Evolutionary conservation across 2,329 filamentous ascomycete genomes (phyloP), one percentile per base, ranked within the genome.

Genomic region (Talaromyces sp.): DNA sequence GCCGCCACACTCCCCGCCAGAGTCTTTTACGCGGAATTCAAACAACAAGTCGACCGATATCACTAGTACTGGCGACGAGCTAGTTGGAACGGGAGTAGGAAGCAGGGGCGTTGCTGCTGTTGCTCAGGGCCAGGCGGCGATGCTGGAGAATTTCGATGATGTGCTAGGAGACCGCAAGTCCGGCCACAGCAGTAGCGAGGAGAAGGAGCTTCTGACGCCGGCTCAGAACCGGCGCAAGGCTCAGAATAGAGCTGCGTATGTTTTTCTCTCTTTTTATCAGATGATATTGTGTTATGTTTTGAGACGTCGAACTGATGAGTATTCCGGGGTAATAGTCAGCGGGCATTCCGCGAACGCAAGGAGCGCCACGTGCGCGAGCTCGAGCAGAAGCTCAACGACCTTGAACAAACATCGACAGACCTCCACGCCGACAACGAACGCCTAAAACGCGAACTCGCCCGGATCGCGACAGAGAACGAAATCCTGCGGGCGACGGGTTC

Each of bases 261-360:
- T 77, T 54, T 17, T 27, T 29, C 52, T 46, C 12, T 56, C 27
- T n/a, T n/a, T n/a, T n/a, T n/a, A n/a, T n/a, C n/a, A n/a, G n/a
- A n/a, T n/a, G n/a, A n/a, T n/a, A n/a, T n/a, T n/a, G n/a, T n/a
- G n/a, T n/a, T 26, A 26, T 26, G n/a, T 26, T 26, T 26, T 56
- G 27, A 56, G 11, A 1, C 14, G 21, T 29, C 11, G 14, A 17
- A 12, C 17, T 38, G 10, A 46, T 46, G 21, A 4, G 3, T 8
- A 5, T 24, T 24, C 8, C 5, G 19, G 43, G 55, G 60, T 61
- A 97, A 93, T 54, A 97, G 93, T 54, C 94, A 97, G 82, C 88
- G 93, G 68, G 93, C 94, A 32, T 97, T 97, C 75, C 91, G 93
- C 62, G 93, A 97, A 76, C 88, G 93, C 67, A 97, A 97, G 75